Conservation (phyloP, 2,329 filamentous ascomycete genomes). For the Colletotrichum shisoi region DNA sequence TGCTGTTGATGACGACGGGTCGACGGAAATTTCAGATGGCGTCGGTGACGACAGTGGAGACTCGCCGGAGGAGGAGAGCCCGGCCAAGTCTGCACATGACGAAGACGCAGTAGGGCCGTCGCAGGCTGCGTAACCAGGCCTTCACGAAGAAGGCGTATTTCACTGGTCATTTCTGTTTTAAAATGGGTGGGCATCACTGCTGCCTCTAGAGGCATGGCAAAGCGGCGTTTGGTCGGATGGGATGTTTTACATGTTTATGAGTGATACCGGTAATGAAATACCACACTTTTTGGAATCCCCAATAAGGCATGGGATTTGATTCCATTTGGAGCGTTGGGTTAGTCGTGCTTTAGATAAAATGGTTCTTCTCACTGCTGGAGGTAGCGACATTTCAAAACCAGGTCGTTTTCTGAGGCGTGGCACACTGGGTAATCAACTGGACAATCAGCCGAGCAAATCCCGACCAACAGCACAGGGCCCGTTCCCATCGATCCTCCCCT, state of each 20-base stretch:
- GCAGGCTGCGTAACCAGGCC: conserved; percentile 4
- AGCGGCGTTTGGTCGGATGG: conserved; percentile 34
- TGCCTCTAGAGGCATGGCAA: conserved; percentile 36
- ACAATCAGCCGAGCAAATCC: conserved; percentile 32
- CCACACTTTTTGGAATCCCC: conserved; percentile 23
- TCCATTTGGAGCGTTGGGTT: background rate
- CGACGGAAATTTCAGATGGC: conserved; percentile 44
- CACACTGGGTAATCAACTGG: background rate
- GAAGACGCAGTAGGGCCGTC: conserved; percentile 7
- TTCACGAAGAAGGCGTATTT: conserved; percentile 8
- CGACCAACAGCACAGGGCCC: conserved; percentile 1
- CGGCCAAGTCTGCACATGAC: conserved; percentile 24
- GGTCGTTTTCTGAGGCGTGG: background rate
- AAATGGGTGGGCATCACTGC: conserved; percentile 35
- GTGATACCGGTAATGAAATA: conserved; percentile 38
- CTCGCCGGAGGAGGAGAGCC: conserved; percentile 37
- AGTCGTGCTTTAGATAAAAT: no score
- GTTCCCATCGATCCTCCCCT: conserved; percentile 6
- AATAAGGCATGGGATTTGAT: background rate
- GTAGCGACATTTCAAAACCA: background rate
- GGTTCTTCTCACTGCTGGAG: background rate
- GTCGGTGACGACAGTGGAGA: conserved; percentile 41
- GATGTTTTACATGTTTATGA: conserved; percentile 31
- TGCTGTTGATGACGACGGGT: conserved; percentile 48
- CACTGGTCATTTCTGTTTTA: conserved; percentile 15